Base-by-base conservation (phyloP, 768 basidiomycete species). In the Fistulinella prunicolor region DNA sequence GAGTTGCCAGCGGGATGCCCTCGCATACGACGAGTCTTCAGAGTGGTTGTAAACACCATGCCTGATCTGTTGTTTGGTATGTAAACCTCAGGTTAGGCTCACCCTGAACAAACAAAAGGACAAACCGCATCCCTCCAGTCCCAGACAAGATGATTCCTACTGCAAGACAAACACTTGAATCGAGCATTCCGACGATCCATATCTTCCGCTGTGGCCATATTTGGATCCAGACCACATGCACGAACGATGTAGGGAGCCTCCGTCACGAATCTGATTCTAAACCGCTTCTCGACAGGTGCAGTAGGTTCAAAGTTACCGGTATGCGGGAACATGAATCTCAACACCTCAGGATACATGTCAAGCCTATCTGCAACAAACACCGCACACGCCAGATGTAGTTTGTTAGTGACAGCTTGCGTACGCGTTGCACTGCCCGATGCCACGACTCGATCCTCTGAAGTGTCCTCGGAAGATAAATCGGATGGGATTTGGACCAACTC, bases 161-260 rank as follows among this genome's bases (percentile, higher is more conserved):
- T 28, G 49, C 49, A 45, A 10, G 5, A 19, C 13, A 28, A n/a
- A 32, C 49, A 50, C 16, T 8, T 20, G 16, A 40, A 3, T 13
- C 49, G 43, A 39, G 49, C 38, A n/a, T 51, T 32, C 5, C 47
- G 21, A 19, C 29, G 29, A 17, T 51, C 43, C 49, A 45, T 48
- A n/a, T 34, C 46, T 8, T 34, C 32, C 32, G 9, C 6, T 5
- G 32, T 34, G 12, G 32, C 32, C 12, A 34, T 12, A 34, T 34
- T 12, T 12, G 46, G 47, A 26, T 51, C 40, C 22, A 51, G 22
- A 13, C 32, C 32, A 16, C 32, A 34, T 34, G 32, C 32, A 34
- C 14, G 32, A 16, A 34, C 14, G 32, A 34, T 16, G 32, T 34
- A 34, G 9, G 32, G 32, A 16, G 32, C 32, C 5, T 34, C 32